phyloP scores from a whole-genome alignment of 2,329 filamentous ascomycete species.

The Triangularia setosa region DNA sequence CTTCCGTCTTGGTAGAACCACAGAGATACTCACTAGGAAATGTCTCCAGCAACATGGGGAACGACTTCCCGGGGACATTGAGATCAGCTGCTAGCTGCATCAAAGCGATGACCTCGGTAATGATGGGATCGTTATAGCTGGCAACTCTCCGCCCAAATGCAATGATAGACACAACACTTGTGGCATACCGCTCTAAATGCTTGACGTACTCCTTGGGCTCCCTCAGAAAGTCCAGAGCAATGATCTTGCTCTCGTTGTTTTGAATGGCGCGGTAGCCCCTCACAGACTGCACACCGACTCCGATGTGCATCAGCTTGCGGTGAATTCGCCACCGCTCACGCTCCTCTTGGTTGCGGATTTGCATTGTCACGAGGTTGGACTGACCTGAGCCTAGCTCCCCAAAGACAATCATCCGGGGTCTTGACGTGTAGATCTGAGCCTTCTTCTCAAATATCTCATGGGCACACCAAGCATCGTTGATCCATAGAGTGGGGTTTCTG shows the following conservation, averaged over 20 bases:
- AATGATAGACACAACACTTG: slow-evolving; percentile 52
- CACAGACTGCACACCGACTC: slow-evolving; percentile 53
- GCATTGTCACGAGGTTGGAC: slow-evolving; percentile 42
- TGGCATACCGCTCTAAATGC: slow-evolving; percentile 51
- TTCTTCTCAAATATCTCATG: slow-evolving; percentile 54
- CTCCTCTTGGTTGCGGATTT: slow-evolving; percentile 36
- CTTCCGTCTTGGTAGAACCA: not conserved
- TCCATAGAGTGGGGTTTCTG: slow-evolving; percentile 41
- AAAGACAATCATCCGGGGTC: slow-evolving; percentile 47
- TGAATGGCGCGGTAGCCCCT: slow-evolving; percentile 51
- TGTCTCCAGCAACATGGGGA: slow-evolving; percentile 55
- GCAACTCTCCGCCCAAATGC: slow-evolving; percentile 53
- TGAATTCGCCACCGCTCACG: slow-evolving; percentile 42
- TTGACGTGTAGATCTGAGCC: slow-evolving; percentile 47
- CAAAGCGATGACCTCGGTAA: slow-evolving; percentile 55
- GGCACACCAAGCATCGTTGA: slow-evolving; percentile 48
- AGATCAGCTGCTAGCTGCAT: slow-evolving; percentile 56
- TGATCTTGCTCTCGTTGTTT: slow-evolving; percentile 53
- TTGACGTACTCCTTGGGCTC: slow-evolving; percentile 46
- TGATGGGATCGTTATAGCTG: slow-evolving; percentile 50
- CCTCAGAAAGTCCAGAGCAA: slow-evolving; percentile 47
- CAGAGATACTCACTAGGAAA: slow-evolving; percentile 38
- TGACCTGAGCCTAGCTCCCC: slow-evolving; percentile 44
- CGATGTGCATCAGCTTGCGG: slow-evolving; percentile 50
- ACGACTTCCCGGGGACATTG: slow-evolving; percentile 49